A percentile compares a stretch with the other conserved stretches of the same genome.
These are phyloP conservation scores for Rubia balearica DNA, from an alignment of 305 asterid species.

Conservation along the genomic window DNA sequence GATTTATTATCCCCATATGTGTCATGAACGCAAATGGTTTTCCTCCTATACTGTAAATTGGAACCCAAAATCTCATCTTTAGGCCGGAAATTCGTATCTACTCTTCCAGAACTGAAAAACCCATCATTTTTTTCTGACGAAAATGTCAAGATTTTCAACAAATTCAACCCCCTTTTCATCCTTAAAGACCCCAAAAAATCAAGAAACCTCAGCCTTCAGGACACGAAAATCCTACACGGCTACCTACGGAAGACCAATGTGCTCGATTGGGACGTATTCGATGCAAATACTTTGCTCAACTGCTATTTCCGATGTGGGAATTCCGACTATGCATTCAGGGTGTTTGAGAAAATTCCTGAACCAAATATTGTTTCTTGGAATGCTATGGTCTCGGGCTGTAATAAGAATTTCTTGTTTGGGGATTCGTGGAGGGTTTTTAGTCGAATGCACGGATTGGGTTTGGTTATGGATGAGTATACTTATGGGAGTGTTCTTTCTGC, in stretches of 20 bases:
- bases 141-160: background rate
- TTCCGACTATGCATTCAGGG: conserved; percentile 38
- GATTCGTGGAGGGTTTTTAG: conserved; percentile 54
- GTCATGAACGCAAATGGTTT: conserved; percentile 13
- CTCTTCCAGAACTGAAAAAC: conserved; percentile 5
- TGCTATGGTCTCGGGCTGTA: conserved; percentile 50
- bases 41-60: background rate
- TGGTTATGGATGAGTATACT: conserved; percentile 44
- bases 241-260: conserved; percentile 10
- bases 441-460: conserved; percentile 40
- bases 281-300: conserved; percentile 42
- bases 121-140: conserved; percentile 9
- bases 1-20: background rate
- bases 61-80: conserved; percentile 14
- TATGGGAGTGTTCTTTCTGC: conserved; percentile 63
- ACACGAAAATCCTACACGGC: conserved; percentile 14
- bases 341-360: conserved; percentile 57
- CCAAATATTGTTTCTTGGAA: conserved; percentile 58
- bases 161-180: conserved; percentile 6
- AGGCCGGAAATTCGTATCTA: background rate
- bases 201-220: conserved; percentile 7
- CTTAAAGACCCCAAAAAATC: conserved; percentile 14
- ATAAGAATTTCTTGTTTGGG: conserved; percentile 35
- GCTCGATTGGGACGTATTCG: conserved; percentile 24
- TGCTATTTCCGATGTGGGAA: conserved; percentile 35